Base-by-base conservation (phyloP, 169 alveolate species). In the Cryptosporidium tyzzeri region DNA sequence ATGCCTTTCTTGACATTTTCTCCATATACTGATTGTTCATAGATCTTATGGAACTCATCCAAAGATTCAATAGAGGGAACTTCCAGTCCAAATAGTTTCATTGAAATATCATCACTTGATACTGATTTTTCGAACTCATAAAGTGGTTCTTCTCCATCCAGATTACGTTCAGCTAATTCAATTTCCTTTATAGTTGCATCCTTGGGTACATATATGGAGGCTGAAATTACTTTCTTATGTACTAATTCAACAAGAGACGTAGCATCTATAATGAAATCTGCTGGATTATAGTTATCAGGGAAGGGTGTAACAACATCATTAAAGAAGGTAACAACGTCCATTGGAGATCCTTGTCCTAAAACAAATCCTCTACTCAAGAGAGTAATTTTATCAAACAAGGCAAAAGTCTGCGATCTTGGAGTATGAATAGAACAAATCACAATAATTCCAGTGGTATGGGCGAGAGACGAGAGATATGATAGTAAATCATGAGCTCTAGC, bases 311-410 rank as follows among this genome's bases (percentile, higher is more conserved):
- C 93, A 62, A 73, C 87, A 58, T 69, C 70, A 45, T 68, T 89
- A 48, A 91, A 92, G 86, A 85, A 91, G 23, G 80, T 86, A 31
- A 71, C 86, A 39, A 87, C 39, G 65, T 94, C 91, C 85, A 85
- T 70, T 29, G 92, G 91, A 44, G 91, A 89, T 1, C 97, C 97
- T 70, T 92, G 93, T 61, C 93, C 94, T 9, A 94, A 70, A 8
- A 92, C 92, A 41, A 86, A 84, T 16, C 97, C 97, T 37, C 93
- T 92, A 26, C 92, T 86, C 85, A 95, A 74, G 18, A 95, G 70
- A 18, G 93, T 85, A 29, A 94, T 51, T 58, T 91, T 91, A 62
- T 95, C 97, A 69, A 95, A 94, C 37, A 92, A 70, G 8, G 85
- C 69, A 55, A 92, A 92, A 16, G 93, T 85, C 92, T 94, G 94